Conservation (phyloP, 495 filamentous ascomycete genomes). For the Trichoderma erinaceum region DNA sequence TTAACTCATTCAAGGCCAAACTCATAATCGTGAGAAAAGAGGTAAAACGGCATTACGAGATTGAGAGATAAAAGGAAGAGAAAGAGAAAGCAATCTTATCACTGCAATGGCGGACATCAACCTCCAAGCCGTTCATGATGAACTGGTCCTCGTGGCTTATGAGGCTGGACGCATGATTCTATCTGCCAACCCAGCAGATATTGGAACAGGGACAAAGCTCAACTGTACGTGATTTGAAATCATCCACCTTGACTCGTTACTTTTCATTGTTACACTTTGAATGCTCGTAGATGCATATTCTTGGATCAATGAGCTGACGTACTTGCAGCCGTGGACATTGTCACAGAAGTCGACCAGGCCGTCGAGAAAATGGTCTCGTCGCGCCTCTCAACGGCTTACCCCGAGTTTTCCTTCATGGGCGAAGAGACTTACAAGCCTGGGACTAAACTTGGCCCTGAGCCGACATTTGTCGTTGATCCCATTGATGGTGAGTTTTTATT, state of each 20-base stretch:
- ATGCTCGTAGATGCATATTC: not conserved
- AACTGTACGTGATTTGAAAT: conserved; percentile 55
- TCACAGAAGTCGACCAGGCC: conserved; percentile 80
- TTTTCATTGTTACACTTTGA: not conserved
- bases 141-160: conserved; percentile 64
- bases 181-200: conserved; percentile 60
- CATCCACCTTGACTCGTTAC: not conserved
- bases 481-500: conserved; percentile 56
- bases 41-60: not conserved
- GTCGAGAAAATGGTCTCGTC: conserved; percentile 70
- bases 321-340: conserved; percentile 64
- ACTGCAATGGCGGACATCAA: conserved; percentile 48
- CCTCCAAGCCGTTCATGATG: conserved; percentile 75
- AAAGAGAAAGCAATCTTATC: not conserved
- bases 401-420: conserved; percentile 67
- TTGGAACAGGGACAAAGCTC: conserved; percentile 66
- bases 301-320: conserved; percentile 18
- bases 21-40: not conserved
- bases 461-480: conserved; percentile 85
- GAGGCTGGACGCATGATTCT: conserved; percentile 79
- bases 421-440: conserved; percentile 79
- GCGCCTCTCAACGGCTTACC: conserved; percentile 57
- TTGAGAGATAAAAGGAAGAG: not conserved
- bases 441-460: conserved; percentile 54
- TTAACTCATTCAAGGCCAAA: not conserved